Evolutionary conservation across 129 eudicot genomes (phyloP), one percentile per base, ranked within the genome.

Genomic region (Pseudognaphalium luteoalbum): DNA sequence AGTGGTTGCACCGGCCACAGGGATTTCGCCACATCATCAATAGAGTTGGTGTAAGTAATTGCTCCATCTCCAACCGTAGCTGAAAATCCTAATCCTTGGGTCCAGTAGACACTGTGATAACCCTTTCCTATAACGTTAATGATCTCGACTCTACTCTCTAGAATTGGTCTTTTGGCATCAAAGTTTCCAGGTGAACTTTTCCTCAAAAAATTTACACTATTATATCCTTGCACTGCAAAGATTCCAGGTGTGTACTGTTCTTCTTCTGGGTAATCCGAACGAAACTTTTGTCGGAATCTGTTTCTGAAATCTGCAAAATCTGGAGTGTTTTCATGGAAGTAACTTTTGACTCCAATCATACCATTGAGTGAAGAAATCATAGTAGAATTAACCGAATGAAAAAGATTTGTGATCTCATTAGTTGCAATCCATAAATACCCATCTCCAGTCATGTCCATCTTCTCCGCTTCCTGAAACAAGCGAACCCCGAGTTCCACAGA

Each of bases 381-480:
- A n/a, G 78, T 72, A 19, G 76, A 73, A 32, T 84, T 74, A 42
- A 86, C 3, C 20, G 87, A 81, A 71, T 84, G 87, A 34, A 90
- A 33, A 39, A 70, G 75, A 75, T 83, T 84, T 0, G 85, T 77
- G 61, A 84, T 73, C 41, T 58, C 63, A 20, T 82, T 85, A 8
- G 88, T 87, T 7, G 72, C 75, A 9, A 90, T 86, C 96, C 93
- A 86, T 20, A 81, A 82, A 78, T 84, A 86, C 14, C 80, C 93
- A 25, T 82, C 80, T 15, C 80, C 84, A 69, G 81, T 78, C 93
- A 90, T 86, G 0, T 72, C 79, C 83, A 80, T 73, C 66, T 82
- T 44, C 57, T 82, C 76, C 0, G 96, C 93, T 4, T 10, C 60
- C 35, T 75, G 61, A 80, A 90, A 90, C 50, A 90, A 44, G 3